These are phyloP conservation scores for Raffaelea arxii DNA, from an alignment of 2,329 filamentous ascomycete genomes.

Conservation along the genomic window DNA sequence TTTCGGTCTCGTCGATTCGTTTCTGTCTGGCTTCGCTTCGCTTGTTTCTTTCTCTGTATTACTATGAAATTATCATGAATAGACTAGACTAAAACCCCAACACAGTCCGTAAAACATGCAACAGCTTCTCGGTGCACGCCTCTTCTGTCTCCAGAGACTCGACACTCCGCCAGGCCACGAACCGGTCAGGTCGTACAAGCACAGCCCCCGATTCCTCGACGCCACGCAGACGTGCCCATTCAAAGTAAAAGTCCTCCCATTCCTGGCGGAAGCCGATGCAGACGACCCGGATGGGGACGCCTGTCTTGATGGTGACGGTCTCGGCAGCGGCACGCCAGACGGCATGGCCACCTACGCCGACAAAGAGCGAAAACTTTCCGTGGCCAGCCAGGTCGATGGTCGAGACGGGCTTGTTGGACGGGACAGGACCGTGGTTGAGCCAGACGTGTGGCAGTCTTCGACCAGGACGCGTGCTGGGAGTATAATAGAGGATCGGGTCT, in stretches of 20 bases:
- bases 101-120: conserved; percentile 4
- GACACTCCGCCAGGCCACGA: conserved; percentile 39
- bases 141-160: conserved; percentile 8
- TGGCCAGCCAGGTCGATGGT: conserved; percentile 52
- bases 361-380: conserved; percentile 38
- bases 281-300: conserved; percentile 36
- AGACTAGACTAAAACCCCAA: conserved; percentile 6
- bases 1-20: no score
- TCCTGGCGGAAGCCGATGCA: conserved; percentile 49
- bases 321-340: conserved; percentile 41
- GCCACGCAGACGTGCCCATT: conserved; percentile 44
- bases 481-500: conserved; percentile 32
- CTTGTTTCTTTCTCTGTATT: no score
- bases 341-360: conserved; percentile 42
- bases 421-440: conserved; percentile 40
- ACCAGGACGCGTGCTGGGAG: conserved; percentile 47
- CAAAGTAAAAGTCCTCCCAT: conserved; percentile 52
- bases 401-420: conserved; percentile 32
- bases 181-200: conserved; percentile 48
- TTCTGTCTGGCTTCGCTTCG: no score
- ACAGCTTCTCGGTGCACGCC: conserved; percentile 6
- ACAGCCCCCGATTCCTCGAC: conserved; percentile 49
- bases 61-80: no score
- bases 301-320: conserved; percentile 25
- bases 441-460: conserved; percentile 52